Base-by-base conservation (phyloP, 1,284 basidiomycete species). In the Cutaneotrichosporon cyanovorans region DNA sequence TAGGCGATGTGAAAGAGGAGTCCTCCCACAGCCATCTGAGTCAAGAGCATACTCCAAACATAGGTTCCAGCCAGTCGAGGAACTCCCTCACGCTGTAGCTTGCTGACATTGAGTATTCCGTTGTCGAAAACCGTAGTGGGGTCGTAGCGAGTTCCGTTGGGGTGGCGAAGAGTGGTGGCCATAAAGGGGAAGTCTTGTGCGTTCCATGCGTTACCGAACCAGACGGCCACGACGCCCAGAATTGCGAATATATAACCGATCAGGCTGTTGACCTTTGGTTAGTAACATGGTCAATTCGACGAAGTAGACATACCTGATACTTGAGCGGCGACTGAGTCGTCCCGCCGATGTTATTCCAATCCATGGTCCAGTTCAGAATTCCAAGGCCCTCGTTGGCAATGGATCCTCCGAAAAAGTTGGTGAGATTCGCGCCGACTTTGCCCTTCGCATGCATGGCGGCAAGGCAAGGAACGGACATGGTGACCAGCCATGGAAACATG, bases 1-100 rank as follows among this genome's bases (percentile, higher is more conserved):
- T 68, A 31, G 18, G 59, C 63, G 7, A 69, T 58, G 60, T 83
- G 81, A 0, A 78, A 75, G 47, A 84, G 75, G 15, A 83, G 67
- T 12, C 77, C 80, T 14, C 81, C 82, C 46, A 83, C 78, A n/a
- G n/a, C n/a, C n/a, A n/a, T n/a, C 78, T 78, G 16, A 8, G 30
- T 52, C 21, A 45, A 36, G 19, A 57, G 50, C 63, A 55, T 20
- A 66, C 57, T 44, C 80, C 79, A 83, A 0, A 78, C 78, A 57
- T 79, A 79, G 4, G 79, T 79, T 39, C 55, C 58, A 0, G 60
- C 50, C 2, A 69, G 38, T 18, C 50, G 54, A 2, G 66, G 66
- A 14, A 60, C 46, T 11, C 66, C 65, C n/a, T 56, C 48, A 25
- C 19, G 21, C 3, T 51, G 55, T 9, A 67, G 46, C 42, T 48